Percentiles rank a stretch among this genome's conserved stretches.
These are phyloP conservation scores for Besnoitia besnoiti DNA, from an alignment of 169 alveolate species.

Conservation along the genomic window DNA sequence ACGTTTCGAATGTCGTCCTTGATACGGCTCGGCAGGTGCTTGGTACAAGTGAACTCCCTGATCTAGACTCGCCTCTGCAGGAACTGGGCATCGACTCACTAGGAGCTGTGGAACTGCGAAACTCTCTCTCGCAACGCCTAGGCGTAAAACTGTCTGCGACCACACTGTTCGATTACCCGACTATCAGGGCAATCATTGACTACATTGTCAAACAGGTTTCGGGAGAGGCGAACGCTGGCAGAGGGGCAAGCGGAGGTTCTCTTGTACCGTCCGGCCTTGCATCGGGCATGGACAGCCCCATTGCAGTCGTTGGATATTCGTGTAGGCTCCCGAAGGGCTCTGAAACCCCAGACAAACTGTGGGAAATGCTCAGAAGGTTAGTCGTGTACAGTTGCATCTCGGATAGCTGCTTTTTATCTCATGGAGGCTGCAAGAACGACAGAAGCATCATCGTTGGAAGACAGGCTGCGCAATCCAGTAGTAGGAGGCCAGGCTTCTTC, in stretches of 20 bases:
- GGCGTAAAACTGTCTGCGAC: slow-evolving; percentile 80
- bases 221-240: slow-evolving; percentile 12
- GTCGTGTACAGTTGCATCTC: too few species aligned
- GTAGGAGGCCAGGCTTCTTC: too few species aligned
- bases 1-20: slow-evolving; percentile 45
- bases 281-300: slow-evolving; percentile 14
- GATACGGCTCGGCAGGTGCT: slow-evolving; percentile 57
- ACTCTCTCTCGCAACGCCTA: slow-evolving; percentile 69
- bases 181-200: slow-evolving; percentile 71
- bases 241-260: not conserved
- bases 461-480: too few species aligned
- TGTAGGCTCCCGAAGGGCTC: slow-evolving; percentile 74
- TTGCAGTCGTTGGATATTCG: slow-evolving; percentile 71
- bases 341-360: slow-evolving; percentile 63
- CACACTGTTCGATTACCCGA: slow-evolving; percentile 76
- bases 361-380: slow-evolving; percentile 65
- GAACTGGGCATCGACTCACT: slow-evolving; percentile 81
- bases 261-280: not conserved
- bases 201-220: slow-evolving; percentile 62
- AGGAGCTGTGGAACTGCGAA: slow-evolving; percentile 81
- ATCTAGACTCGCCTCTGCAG: slow-evolving; percentile 69
- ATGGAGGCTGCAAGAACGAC: too few species aligned
- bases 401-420: too few species aligned
- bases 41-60: slow-evolving; percentile 56
- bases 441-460: too few species aligned